Evolutionary conservation across 2,329 filamentous ascomycete species (phyloP).

Genomic region (Phaeosphaeriaceae sp.): DNA sequence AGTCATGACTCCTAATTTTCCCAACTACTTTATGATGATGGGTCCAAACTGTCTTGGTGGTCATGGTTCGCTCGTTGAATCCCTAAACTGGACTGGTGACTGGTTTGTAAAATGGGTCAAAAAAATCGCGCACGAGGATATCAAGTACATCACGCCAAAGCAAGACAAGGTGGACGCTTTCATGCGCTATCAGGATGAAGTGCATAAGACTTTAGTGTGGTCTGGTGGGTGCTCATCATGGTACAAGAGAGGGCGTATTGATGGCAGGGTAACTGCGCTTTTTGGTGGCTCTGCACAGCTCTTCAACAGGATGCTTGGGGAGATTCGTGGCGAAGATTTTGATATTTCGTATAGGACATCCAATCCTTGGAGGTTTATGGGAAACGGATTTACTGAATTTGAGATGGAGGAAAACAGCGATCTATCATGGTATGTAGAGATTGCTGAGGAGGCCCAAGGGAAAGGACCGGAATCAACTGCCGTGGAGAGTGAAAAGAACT

Average conservation of each 20-base stretch:
- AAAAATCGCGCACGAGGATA: slow-evolving; percentile 26
- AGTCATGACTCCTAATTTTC: slow-evolving; percentile 31
- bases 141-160: slow-evolving; percentile 24
- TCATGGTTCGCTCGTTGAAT: slow-evolving; percentile 25
- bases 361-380: slow-evolving; percentile 58
- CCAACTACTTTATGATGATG: slow-evolving; percentile 33
- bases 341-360: slow-evolving; percentile 53
- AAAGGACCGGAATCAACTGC: slow-evolving; percentile 15
- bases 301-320: slow-evolving; percentile 26
- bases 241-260: slow-evolving; percentile 24
- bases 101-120: slow-evolving; percentile 32
- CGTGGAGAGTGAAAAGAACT: slow-evolving; percentile 1
- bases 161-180: slow-evolving; percentile 19
- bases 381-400: slow-evolving; percentile 54
- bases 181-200: slow-evolving; percentile 25
- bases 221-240: slow-evolving; percentile 24
- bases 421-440: slow-evolving; percentile 29
- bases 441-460: slow-evolving; percentile 28
- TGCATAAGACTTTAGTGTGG: slow-evolving; percentile 26
- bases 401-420: slow-evolving; percentile 48
- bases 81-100: slow-evolving; percentile 26
- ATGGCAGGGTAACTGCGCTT: slow-evolving; percentile 24
- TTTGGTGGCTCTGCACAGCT: slow-evolving; percentile 24
- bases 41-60: slow-evolving; percentile 29
- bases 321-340: slow-evolving; percentile 57